phyloP scores from a whole-genome alignment of 139 green algal species.

The Auxenochlorella pyrenoidosa region DNA sequence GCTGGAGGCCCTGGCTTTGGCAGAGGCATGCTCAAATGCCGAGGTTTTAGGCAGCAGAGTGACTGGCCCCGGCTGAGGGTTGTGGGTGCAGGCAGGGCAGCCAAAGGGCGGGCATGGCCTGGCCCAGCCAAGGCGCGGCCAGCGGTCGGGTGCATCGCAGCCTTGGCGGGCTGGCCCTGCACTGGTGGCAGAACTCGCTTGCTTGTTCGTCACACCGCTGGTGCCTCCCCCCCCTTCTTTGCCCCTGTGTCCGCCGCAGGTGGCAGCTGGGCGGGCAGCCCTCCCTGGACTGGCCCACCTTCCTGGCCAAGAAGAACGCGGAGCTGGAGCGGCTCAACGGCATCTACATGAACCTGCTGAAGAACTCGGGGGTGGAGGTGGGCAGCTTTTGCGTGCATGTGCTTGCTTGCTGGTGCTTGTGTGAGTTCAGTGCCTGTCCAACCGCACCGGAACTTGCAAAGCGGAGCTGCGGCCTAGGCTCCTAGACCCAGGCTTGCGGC shows the following conservation, averaged over 20 bases:
- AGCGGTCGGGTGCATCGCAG: too few relatives aligned
- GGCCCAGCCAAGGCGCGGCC: too few relatives aligned
- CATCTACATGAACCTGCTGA: slow-evolving; percentile 90
- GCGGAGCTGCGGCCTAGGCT: too few relatives aligned
- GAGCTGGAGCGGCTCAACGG: slow-evolving; percentile 94
- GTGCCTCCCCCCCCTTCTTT: background rate
- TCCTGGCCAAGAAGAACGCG: slow-evolving; percentile 71
- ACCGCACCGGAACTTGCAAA: too few relatives aligned
- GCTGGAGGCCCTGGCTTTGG: too few relatives aligned
- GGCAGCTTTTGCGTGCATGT: background rate
- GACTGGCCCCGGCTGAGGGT: too few relatives aligned
- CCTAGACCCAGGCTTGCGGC: too few relatives aligned
- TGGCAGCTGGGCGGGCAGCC: slow-evolving; percentile 39
- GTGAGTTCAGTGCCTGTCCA: background rate
- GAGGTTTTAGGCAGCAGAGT: too few relatives aligned
- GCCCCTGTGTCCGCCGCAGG: background rate
- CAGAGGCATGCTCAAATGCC: too few relatives aligned
- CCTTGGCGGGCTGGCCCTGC: too few relatives aligned
- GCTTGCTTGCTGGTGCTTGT: background rate
- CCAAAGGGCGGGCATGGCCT: too few relatives aligned
- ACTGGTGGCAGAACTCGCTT: slow-evolving; percentile 7
- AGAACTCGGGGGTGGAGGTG: slow-evolving; percentile 66
- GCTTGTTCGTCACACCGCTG: background rate
- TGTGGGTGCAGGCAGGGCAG: too few relatives aligned
- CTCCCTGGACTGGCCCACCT: slow-evolving; percentile 28